Evolutionary conservation across 1,284 basidiomycete species (phyloP).

Genomic region (Trichosporon sp.): DNA sequence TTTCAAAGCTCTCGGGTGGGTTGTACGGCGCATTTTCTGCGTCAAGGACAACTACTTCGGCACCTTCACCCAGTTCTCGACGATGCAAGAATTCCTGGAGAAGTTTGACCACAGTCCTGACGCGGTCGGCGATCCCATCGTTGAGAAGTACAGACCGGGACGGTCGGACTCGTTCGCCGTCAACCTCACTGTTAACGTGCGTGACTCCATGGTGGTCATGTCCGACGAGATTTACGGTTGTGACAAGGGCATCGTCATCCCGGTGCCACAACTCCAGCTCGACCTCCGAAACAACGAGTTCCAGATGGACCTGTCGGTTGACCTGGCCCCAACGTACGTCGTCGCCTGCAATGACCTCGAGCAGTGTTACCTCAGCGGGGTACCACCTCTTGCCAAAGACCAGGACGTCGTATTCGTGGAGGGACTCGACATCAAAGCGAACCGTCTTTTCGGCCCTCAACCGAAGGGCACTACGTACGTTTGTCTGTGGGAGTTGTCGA

Average conservation of each 20-base stretch:
- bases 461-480: conserved; percentile 82
- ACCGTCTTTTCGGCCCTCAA: conserved; percentile 82
- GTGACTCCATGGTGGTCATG: conserved; percentile 65
- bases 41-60: conserved; percentile 90
- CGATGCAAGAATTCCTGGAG: conserved; percentile 77
- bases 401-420: conserved; percentile 64
- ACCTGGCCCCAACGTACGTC: conserved; percentile 66
- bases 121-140: conserved; percentile 73
- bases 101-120: conserved; percentile 64
- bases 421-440: conserved; percentile 75
- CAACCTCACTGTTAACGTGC: conserved; percentile 64
- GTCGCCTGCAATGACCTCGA: conserved; percentile 61
- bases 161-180: conserved; percentile 82
- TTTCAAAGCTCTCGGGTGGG: conserved; percentile 80
- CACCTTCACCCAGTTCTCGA: conserved; percentile 85
- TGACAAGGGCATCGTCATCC: conserved; percentile 62
- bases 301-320: conserved; percentile 84
- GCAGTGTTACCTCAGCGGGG: conserved; percentile 52
- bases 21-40: conserved; percentile 80
- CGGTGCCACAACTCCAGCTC: conserved; percentile 70
- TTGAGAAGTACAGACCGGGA: conserved; percentile 72
- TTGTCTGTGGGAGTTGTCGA: conserved; percentile 81
- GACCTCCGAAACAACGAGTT: conserved; percentile 77
- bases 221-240: conserved; percentile 77
- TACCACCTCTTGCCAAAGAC: conserved; percentile 32